Percentiles rank a stretch among this genome's conserved stretches.
These are phyloP conservation scores for Henckelia pumila DNA, from an alignment of 257 asterid genomes.

Conservation along the genomic window DNA sequence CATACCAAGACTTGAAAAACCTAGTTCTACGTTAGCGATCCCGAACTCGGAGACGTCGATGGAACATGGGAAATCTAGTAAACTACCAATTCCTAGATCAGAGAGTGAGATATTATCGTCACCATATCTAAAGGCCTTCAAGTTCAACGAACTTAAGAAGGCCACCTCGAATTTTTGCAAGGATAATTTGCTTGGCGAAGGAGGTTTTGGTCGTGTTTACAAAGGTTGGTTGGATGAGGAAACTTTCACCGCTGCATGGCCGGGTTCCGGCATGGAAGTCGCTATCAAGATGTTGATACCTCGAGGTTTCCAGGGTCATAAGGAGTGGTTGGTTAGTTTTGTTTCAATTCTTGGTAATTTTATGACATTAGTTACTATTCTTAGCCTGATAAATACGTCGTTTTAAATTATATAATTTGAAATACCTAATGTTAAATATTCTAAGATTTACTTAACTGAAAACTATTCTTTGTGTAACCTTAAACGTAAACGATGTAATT, in stretches of 20 bases:
- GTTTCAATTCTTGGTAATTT: neutral
- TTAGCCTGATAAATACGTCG: too few relatives aligned
- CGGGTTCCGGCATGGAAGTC: conserved; percentile 34
- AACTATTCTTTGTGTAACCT: too few relatives aligned
- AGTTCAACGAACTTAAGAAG: conserved; percentile 27
- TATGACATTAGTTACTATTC: neutral
- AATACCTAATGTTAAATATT: too few relatives aligned
- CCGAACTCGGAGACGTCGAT: neutral
- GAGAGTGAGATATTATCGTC: conserved; percentile 45
- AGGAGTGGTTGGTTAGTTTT: conserved; percentile 52
- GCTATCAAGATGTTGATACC: conserved; percentile 51
- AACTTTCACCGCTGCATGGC: conserved; percentile 34
- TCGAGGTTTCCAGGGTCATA: conserved; percentile 49
- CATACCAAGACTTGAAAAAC: neutral
- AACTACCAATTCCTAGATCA: conserved; percentile 36
- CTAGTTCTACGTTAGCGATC: neutral
- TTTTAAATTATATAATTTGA: too few relatives aligned
- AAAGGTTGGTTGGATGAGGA: conserved; percentile 51
- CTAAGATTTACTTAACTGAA: too few relatives aligned
- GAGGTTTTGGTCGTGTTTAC: conserved; percentile 53
- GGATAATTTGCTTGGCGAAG: conserved; percentile 48
- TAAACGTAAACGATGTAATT: neutral
- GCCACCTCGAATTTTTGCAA: conserved; percentile 38
- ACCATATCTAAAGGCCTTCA: conserved; percentile 39
- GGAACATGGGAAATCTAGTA: neutral